Percentiles rank a stretch among this genome's conserved stretches.
These are phyloP conservation scores for Sherardia arvensis DNA, from an alignment of 257 asterid genomes.

Conservation along the genomic window DNA sequence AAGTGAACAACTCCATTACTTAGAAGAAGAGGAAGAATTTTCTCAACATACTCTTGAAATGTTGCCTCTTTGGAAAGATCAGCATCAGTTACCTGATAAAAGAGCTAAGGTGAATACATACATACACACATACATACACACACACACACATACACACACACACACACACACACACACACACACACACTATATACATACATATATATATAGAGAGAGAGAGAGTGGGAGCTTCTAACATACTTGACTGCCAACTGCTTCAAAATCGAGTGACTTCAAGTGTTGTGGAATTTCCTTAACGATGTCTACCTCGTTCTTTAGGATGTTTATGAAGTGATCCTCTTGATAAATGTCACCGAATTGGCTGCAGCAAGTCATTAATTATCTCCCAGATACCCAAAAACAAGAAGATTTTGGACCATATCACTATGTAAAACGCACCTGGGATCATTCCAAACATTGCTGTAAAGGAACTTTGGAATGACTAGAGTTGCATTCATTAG, in stretches of 20 bases:
- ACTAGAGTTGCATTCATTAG: slow-evolving; percentile 86
- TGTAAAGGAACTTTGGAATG: slow-evolving; percentile 80
- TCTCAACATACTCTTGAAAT: slow-evolving; percentile 54
- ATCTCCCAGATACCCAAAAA: neutral
- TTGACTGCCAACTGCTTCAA: slow-evolving; percentile 70
- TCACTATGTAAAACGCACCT: slow-evolving; percentile 32
- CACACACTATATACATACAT: no score
- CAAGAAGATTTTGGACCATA: neutral
- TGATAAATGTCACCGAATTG: slow-evolving; percentile 83
- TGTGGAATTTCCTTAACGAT: slow-evolving; percentile 71
- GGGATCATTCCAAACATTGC: slow-evolving; percentile 97
- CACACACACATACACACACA: no score
- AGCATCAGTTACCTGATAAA: slow-evolving; percentile 75
- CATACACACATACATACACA: no score
- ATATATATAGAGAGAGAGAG: no score
- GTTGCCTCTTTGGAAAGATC: slow-evolving; percentile 86
- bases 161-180: no score
- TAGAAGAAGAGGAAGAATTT: slow-evolving; percentile 51
- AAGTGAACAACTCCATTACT: slow-evolving; percentile 73
- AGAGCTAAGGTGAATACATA: slow-evolving; percentile 13
- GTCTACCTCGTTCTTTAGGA: slow-evolving; percentile 46
- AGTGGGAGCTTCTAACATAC: slow-evolving; percentile 45
- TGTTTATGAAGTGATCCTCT: slow-evolving; percentile 57
- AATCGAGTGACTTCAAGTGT: slow-evolving; percentile 45
- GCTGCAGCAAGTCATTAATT: slow-evolving; percentile 32